Evolutionary conservation across 257 asterid genomes (phyloP).

Genomic region (Echites panduratus): DNA sequence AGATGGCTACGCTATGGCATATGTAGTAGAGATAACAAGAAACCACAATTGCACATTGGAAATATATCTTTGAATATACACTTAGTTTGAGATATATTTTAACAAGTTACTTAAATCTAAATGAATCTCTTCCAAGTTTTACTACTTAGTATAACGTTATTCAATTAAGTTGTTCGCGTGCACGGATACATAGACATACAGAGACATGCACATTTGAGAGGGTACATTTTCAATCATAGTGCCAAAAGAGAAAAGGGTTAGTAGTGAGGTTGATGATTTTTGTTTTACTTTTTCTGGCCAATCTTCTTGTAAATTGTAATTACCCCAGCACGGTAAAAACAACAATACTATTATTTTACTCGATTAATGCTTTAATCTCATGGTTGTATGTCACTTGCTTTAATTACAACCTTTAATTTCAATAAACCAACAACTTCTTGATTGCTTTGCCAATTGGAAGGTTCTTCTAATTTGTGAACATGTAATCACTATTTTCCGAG

Average conservation of each 20-base stretch:
- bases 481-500: conserved; percentile 24
- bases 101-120: no score
- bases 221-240: conserved; percentile 33
- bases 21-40: not conserved
- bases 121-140: not conserved
- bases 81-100: no score
- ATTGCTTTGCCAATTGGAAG: no score
- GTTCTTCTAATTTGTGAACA: not conserved
- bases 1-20: conserved; percentile 5
- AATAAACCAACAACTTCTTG: not conserved
- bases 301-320: conserved; percentile 5
- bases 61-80: not conserved
- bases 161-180: no score
- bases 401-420: not conserved
- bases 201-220: conserved; percentile 17
- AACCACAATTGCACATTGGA: conserved; percentile 8
- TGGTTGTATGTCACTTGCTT: not conserved
- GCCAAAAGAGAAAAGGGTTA: conserved; percentile 27
- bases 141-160: no score
- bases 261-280: conserved; percentile 44
- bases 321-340: not conserved
- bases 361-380: not conserved
- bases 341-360: not conserved
- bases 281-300: conserved; percentile 43
- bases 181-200: conserved; percentile 14